A percentile compares a stretch with the other conserved stretches of the same genome.
Conservation (phyloP, 176 grass and related monocot species). For the Musa acuminata region DNA sequence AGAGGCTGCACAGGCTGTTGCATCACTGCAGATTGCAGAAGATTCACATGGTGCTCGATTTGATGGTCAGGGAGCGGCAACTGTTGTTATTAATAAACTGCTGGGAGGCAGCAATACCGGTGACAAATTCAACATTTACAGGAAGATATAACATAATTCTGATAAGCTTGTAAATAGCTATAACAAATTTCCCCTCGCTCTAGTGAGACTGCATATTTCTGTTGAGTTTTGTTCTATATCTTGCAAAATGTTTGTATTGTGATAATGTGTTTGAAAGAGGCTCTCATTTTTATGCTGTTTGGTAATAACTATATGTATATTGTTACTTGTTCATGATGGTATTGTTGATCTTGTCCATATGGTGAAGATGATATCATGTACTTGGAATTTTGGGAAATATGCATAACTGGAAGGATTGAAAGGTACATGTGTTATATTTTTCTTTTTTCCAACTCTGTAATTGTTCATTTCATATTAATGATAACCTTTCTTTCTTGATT, state of each 20-base stretch:
- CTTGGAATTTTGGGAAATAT: too few relatives aligned
- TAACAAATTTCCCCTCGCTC: background rate
- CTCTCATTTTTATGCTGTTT: background rate
- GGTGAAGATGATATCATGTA: too few relatives aligned
- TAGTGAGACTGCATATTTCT: background rate
- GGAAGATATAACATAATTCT: conserved; percentile 21
- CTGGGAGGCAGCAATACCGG: conserved; percentile 15
- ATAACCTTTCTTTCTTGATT: too few relatives aligned
- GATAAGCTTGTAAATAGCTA: conserved; percentile 3
- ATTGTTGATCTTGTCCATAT: too few relatives aligned
- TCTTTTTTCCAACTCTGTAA: too few relatives aligned
- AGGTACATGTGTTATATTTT: too few relatives aligned
- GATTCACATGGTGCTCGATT: conserved; percentile 11
- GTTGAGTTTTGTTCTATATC: too few relatives aligned
- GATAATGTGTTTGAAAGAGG: background rate
- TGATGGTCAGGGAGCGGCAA: conserved; percentile 19
- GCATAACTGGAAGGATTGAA: too few relatives aligned
- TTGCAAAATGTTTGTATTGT: background rate
- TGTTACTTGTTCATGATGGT: too few relatives aligned
- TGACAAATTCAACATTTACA: conserved; percentile 52
- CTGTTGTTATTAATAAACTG: conserved; percentile 47
- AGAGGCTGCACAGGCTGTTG: conserved; percentile 69
- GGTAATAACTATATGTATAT: background rate
- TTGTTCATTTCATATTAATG: too few relatives aligned
- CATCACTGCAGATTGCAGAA: conserved; percentile 60